Evolutionary conservation across 78 protist species (phyloP).

Genomic region (Dictyostelium firmibasis): DNA sequence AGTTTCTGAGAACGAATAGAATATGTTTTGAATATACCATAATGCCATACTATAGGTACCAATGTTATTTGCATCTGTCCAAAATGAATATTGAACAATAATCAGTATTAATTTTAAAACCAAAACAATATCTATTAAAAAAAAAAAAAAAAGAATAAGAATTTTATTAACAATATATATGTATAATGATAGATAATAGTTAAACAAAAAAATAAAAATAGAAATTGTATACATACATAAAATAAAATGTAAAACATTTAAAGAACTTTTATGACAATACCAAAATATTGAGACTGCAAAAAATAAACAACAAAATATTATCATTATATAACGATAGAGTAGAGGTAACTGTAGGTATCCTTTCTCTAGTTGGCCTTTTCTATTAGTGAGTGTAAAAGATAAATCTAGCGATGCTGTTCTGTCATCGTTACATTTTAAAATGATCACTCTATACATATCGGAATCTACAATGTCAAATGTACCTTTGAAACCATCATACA

Average conservation of each 20-base stretch:
- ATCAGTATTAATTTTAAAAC: conserved; percentile 18
- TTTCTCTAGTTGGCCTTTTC: conserved; percentile 27
- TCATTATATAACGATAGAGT: conserved; percentile 19
- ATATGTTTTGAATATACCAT: conserved; percentile 22
- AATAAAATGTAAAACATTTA: conserved; percentile 16
- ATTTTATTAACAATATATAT: no score
- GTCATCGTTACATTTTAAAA: conserved; percentile 13
- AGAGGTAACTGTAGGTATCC: conserved; percentile 50
- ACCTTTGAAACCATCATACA: neutral
- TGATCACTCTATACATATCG: conserved; percentile 39
- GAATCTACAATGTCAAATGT: neutral
- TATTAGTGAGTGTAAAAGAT: conserved; percentile 2
- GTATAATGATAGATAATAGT: no score
- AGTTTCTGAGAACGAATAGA: conserved; percentile 45
- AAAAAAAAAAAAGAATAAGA: neutral
- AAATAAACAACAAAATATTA: neutral
- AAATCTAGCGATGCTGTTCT: neutral
- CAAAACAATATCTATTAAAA: neutral
- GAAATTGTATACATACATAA: neutral
- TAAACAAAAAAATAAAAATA: neutral
- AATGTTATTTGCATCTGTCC: conserved; percentile 14
- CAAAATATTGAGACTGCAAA: neutral
- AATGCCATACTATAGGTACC: conserved; percentile 15
- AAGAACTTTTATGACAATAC: neutral
- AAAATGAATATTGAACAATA: conserved; percentile 8